phyloP scores from a whole-genome alignment of 345 rosid genomes.

The Viola odorata region DNA sequence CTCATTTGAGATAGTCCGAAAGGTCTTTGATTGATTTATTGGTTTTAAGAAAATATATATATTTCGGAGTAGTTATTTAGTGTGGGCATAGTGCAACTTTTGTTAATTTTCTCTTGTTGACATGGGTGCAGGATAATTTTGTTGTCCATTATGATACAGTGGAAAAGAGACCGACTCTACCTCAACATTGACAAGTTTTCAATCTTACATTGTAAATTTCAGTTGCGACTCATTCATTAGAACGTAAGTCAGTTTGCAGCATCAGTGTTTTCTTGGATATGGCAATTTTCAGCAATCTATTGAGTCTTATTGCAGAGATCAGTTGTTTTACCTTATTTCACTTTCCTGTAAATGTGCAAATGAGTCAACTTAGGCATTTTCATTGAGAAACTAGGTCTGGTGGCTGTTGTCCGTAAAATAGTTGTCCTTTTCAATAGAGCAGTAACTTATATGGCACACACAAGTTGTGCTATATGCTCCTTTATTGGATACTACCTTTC shows the following conservation, averaged over 20 bases:
- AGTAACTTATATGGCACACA: too few species aligned
- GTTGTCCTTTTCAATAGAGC: too few species aligned
- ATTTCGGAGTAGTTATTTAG: not conserved
- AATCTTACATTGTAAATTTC: conserved; percentile 54
- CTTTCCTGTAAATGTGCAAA: too few species aligned
- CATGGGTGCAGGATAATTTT: conserved; percentile 64
- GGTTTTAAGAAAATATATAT: not conserved
- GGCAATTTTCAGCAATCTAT: conserved; percentile 14
- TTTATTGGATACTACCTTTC: too few species aligned
- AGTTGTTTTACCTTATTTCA: not conserved
- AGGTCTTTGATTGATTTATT: conserved; percentile 44
- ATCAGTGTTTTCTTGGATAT: conserved; percentile 20
- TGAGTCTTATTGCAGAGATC: not conserved
- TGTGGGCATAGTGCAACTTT: not conserved
- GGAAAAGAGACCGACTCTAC: conserved; percentile 89
- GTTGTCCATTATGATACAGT: conserved; percentile 66
- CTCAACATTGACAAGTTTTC: conserved; percentile 57
- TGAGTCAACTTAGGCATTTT: too few species aligned
- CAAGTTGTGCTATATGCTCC: too few species aligned
- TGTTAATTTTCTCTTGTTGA: too few species aligned
- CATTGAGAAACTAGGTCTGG: too few species aligned
- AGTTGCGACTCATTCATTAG: conserved; percentile 30
- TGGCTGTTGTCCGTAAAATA: too few species aligned
- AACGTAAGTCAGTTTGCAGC: conserved; percentile 26
- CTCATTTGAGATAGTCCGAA: conserved; percentile 62